Conservation (phyloP, 2,329 filamentous ascomycete species). For the Chaetomium sp. region DNA sequence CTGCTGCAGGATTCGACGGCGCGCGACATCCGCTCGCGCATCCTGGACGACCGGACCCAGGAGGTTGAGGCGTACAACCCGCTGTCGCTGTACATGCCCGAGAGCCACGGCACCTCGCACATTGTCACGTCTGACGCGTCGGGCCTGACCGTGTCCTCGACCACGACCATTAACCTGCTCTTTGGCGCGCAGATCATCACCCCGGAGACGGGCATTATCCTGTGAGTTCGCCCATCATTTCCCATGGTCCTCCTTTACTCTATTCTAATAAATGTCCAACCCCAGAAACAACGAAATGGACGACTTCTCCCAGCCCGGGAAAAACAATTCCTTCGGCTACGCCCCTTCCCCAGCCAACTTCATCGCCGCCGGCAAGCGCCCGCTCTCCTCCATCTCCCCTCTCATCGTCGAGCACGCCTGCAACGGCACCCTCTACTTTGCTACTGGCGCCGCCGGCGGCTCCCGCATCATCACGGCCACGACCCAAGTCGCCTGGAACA, state of each 20-base stretch:
- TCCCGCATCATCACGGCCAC: conserved; percentile 79
- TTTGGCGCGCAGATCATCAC: conserved; percentile 78
- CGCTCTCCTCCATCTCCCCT: conserved; percentile 75
- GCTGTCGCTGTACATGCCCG: conserved; percentile 54
- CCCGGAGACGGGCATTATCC: conserved; percentile 73
- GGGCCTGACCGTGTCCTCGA: conserved; percentile 73
- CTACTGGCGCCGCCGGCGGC: conserved; percentile 73
- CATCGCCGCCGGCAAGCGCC: conserved; percentile 72
- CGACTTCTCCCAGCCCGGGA: conserved; percentile 80
- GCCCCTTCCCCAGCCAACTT: conserved; percentile 74
- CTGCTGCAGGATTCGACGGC: conserved; percentile 62
- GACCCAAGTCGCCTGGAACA: conserved; percentile 68
- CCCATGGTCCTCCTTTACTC: not conserved
- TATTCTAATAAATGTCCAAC: not conserved
- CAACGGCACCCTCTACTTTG: conserved; percentile 62
- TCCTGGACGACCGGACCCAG: conserved; percentile 65
- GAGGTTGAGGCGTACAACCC: conserved; percentile 71
- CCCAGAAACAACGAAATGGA: conserved; percentile 55
- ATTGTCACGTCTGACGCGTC: conserved; percentile 63
- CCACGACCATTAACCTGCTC: conserved; percentile 80
- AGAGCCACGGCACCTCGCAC: conserved; percentile 69
- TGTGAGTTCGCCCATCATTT: conserved; percentile 32
- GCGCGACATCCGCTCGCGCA: conserved; percentile 54
- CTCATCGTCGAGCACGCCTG: conserved; percentile 64
- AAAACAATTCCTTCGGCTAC: conserved; percentile 77